Percentiles rank a stretch among this genome's conserved stretches.
These are phyloP conservation scores for Phytophthora cactorum DNA, from an alignment of 352 stramenopile species.

Conservation along the genomic window DNA sequence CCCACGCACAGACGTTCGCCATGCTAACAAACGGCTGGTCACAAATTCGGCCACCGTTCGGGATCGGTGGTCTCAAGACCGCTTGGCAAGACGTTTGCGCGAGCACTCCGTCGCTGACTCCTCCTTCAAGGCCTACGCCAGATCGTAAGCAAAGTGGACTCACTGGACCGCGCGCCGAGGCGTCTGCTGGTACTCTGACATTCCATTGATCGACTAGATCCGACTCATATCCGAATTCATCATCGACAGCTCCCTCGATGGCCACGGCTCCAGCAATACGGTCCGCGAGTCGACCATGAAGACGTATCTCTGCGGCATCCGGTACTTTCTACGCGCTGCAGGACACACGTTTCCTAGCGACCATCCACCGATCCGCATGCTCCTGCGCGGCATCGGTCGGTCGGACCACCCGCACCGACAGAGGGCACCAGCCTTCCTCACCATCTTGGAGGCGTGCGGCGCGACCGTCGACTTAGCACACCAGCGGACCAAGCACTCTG, in stretches of 20 bases:
- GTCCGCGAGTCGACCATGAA: neutral
- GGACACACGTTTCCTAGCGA: neutral
- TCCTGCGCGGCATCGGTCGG: constrained; percentile 14
- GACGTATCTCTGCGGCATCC: neutral
- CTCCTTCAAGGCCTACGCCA: neutral
- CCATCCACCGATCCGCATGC: constrained; percentile 18
- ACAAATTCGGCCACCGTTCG: too few species aligned
- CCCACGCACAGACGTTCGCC: too few species aligned
- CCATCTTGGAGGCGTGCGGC: constrained; percentile 3
- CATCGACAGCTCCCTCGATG: constrained; percentile 1
- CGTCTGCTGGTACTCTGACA: neutral
- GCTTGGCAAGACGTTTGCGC: constrained; percentile 14
- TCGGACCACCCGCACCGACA: neutral
- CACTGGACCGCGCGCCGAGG: neutral
- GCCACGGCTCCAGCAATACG: neutral
- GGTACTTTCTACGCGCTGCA: constrained; percentile 3
- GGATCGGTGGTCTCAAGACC: neutral
- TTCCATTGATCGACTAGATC: neutral
- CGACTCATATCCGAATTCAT: constrained; percentile 12
- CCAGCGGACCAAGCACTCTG: constrained; percentile 8
- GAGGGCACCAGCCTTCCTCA: neutral
- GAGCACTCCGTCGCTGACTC: constrained; percentile 18
- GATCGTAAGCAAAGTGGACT: neutral
- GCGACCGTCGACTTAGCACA: neutral
- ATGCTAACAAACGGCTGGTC: too few species aligned